Conservation (phyloP, 164 flowering plant genomes). For the Magnolia sinica region DNA sequence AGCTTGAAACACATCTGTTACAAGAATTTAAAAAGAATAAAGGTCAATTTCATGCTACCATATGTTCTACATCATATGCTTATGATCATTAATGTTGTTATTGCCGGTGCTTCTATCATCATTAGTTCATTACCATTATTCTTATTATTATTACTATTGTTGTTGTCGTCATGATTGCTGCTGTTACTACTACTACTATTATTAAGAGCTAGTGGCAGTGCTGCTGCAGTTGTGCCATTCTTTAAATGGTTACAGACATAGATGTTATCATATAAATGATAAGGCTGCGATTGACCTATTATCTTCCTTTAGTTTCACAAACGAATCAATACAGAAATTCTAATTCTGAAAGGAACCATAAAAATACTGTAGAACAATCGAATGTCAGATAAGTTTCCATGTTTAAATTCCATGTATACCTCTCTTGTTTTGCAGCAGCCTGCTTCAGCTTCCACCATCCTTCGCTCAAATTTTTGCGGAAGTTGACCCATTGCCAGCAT, state of each 20-base stretch:
- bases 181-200: not conserved
- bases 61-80: not conserved
- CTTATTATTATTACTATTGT: not conserved
- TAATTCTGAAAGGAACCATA: not conserved
- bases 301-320: not conserved
- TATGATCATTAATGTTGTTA: not conserved
- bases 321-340: not conserved
- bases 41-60: not conserved
- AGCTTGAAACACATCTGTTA: constrained; percentile 15
- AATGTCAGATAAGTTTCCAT: not conserved
- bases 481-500: constrained; percentile 14
- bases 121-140: not conserved
- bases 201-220: not conserved
- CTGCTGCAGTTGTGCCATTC: not conserved
- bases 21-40: constrained; percentile 1
- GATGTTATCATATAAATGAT: too few species aligned
- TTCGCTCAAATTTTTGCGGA: constrained; percentile 6
- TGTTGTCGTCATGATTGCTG: not conserved
- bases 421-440: constrained; percentile 16
- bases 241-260: not conserved
- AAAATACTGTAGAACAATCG: not conserved
- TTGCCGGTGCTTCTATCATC: not conserved
- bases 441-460: constrained; percentile 16
- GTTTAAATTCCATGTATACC: constrained; percentile 13
- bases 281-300: not conserved